Evolutionary conservation across 1,284 basidiomycete genomes (phyloP).

Genomic region (Ceratobasidium sp.): DNA sequence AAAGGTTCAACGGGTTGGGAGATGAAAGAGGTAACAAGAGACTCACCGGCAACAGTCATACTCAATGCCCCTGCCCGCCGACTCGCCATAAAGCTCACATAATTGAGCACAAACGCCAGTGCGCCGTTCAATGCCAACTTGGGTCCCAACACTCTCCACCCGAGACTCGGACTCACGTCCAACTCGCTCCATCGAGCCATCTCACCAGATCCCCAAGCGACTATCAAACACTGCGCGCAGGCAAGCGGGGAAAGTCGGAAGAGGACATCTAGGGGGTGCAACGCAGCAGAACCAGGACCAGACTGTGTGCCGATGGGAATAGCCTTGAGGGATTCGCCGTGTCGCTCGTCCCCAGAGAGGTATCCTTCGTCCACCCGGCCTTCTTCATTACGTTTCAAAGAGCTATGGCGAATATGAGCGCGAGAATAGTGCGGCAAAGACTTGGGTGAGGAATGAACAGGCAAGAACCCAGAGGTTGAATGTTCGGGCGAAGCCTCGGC

Average conservation of each 20-base stretch:
- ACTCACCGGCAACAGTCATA: constrained; percentile 87
- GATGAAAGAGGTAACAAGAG: background rate
- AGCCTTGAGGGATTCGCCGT: background rate
- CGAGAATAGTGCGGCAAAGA: background rate
- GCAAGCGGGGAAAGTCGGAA: constrained; percentile 88
- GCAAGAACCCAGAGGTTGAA: background rate
- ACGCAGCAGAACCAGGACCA: constrained; percentile 56
- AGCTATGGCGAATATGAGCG: constrained; percentile 12
- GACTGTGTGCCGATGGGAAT: background rate
- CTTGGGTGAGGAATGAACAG: background rate
- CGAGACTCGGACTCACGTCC: constrained; percentile 55
- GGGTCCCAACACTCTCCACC: constrained; percentile 63
- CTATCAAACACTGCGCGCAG: constrained; percentile 84
- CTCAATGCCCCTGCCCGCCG: constrained; percentile 86
- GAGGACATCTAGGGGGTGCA: constrained; percentile 90
- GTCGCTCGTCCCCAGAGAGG: constrained; percentile 13
- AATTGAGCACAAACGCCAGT: constrained; percentile 91
- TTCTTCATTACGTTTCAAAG: background rate
- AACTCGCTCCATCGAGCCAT: constrained; percentile 68
- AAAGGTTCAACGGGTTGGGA: background rate
- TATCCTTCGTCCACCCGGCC: constrained; percentile 26
- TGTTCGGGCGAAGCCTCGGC: background rate
- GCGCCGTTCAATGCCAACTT: constrained; percentile 81
- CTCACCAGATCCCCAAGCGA: constrained; percentile 85
- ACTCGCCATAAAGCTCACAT: constrained; percentile 93